Evolutionary conservation across 495 filamentous ascomycete genomes (phyloP).

Genomic region (Jackrogersella multiformis): DNA sequence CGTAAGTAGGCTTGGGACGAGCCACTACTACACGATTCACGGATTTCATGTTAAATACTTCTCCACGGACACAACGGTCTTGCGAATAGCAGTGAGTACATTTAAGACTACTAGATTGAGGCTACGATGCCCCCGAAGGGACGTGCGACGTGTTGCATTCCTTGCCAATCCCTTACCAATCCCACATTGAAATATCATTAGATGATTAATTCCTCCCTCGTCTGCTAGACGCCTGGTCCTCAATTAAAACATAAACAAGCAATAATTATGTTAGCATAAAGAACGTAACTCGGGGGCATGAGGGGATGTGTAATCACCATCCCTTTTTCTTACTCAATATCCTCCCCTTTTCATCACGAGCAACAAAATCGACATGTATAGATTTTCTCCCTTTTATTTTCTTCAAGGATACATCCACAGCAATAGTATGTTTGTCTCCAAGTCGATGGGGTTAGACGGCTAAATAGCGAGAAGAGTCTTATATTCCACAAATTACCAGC

Average conservation of each 20-base stretch:
- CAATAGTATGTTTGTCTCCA: too few relatives aligned
- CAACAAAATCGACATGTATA: too few relatives aligned
- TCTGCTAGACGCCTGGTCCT: not conserved
- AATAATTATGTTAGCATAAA: not conserved
- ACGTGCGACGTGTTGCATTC: not conserved
- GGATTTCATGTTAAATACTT: constrained; percentile 26
- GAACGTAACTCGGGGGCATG: not conserved
- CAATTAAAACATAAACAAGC: not conserved
- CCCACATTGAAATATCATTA: not conserved
- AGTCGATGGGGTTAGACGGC: too few relatives aligned
- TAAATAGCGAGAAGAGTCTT: too few relatives aligned
- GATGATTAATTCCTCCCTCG: not conserved
- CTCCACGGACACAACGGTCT: constrained; percentile 16
- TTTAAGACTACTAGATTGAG: constrained; percentile 18
- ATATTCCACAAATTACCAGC: too few relatives aligned
- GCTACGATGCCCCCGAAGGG: not conserved
- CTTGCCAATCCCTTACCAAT: not conserved
- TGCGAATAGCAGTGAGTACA: constrained; percentile 19
- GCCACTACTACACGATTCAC: constrained; percentile 14
- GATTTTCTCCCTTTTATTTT: too few relatives aligned
- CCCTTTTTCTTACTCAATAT: too few relatives aligned
- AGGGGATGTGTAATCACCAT: too few relatives aligned
- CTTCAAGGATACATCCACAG: too few relatives aligned
- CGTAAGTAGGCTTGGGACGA: constrained; percentile 10
- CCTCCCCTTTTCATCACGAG: too few relatives aligned